Evolutionary conservation across 805 yeast genomes (phyloP), one percentile per base, ranked within the genome.

Genomic region (Candida ipomoeae): DNA sequence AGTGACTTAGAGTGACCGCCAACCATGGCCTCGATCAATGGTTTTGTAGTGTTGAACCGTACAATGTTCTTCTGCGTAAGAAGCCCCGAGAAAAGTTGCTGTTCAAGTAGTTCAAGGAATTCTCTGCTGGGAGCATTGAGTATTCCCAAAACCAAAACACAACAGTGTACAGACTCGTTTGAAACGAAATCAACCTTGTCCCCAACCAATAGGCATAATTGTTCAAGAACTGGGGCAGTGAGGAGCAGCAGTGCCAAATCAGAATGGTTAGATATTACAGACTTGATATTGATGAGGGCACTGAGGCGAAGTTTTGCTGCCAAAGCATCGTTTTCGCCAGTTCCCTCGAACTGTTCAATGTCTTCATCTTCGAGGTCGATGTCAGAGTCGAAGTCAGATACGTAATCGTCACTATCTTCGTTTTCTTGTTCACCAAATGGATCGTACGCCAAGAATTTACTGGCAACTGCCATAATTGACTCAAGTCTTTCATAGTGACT

Each of bases 301-400:
- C 75, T 77, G 39, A 79, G 69, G 52, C 94, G 70, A 17, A 87
- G 65, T 55, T 80, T 83, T 86, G 91, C 84, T 1, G 85, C 76
- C 7, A 71, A 66, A 7, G 71, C 75, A 48, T 73, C 74, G 48
- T 65, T 65, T 40, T 70, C 72, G 47, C 71, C 73, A 48, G 79
- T 85, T 17, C 61, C 63, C 10, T 55, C 58, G 15, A 44, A 55
- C 21, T 67, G 70, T 32, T 70, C 70, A 20, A 65, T 67, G 18
- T 65, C 79, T 10, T 79, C 84, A n/a, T 70, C 78, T 44, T 57
- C 62, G 17, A 58, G 55, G n/a, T 58, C 60, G 37, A 57, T 41
- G 5, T 53, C 60, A 44, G 63, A 58, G 42, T 63, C 71, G 6
- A 21, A 42, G n/a, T 49, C 58, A 31, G 56, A 44, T 3, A 47